Percentiles rank a stretch among this genome's conserved stretches.
These are phyloP conservation scores for Podila verticillata DNA, from an alignment of 192 early-diverging fungal genomes.

Conservation along the genomic window DNA sequence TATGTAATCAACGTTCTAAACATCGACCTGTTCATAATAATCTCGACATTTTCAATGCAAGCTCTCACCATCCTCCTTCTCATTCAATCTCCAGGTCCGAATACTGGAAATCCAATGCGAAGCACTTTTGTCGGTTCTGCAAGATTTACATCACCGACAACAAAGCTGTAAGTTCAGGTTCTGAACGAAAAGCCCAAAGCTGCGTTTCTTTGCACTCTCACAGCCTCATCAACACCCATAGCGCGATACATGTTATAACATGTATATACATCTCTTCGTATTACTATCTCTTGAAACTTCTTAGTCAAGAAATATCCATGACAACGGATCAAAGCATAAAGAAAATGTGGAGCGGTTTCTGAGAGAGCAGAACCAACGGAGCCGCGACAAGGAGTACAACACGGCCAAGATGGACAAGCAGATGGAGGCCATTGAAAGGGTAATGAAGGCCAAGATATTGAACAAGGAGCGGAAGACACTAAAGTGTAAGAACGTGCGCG, in stretches of 20 bases:
- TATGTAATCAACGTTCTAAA: neutral
- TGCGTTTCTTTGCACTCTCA: neutral
- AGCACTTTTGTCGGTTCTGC: conserved; percentile 89
- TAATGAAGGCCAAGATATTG: neutral
- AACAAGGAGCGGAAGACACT: neutral
- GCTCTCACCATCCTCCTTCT: neutral
- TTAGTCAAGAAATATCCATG: conserved; percentile 68
- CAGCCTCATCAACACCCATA: too few relatives aligned
- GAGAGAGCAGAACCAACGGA: conserved; percentile 62
- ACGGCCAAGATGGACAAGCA: conserved; percentile 62
- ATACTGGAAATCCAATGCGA: conserved; percentile 78
- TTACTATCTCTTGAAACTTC: neutral
- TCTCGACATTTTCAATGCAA: neutral
- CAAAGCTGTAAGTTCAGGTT: conserved; percentile 66
- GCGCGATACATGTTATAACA: too few relatives aligned
- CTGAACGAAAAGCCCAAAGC: conserved; percentile 4
- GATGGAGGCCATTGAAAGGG: conserved; percentile 75
- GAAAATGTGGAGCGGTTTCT: conserved; percentile 83
- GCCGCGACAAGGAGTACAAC: conserved; percentile 54
- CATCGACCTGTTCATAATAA: neutral
- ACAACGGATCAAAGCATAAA: conserved; percentile 83
- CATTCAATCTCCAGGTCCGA: conserved; percentile 49
- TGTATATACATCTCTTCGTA: too few relatives aligned
- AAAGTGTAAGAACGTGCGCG: neutral
- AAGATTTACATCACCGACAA: conserved; percentile 85